phyloP scores from a whole-genome alignment of 768 basidiomycete species.

The Mycena belliarum region DNA sequence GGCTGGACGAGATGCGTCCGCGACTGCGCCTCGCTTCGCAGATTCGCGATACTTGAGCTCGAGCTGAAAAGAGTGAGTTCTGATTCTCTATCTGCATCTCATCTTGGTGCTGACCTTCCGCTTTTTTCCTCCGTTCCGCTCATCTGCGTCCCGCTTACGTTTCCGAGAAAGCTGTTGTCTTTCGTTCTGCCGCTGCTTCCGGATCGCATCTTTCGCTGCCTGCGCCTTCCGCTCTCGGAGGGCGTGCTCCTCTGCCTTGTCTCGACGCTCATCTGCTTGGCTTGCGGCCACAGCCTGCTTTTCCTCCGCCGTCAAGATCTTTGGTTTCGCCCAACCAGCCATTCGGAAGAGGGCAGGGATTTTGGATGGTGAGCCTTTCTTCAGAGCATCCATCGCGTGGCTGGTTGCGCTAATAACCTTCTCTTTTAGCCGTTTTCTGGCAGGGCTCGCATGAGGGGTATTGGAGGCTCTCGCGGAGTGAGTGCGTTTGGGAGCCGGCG shows the following conservation, averaged over 20 bases:
- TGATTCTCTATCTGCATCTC: not conserved
- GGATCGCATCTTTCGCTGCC: not conserved
- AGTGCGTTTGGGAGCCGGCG: not conserved
- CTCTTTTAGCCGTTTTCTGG: slow-evolving; percentile 6
- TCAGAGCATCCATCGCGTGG: not conserved
- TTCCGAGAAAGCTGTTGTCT: slow-evolving; percentile 1
- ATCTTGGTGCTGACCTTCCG: slow-evolving; percentile 1
- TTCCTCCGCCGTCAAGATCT: not conserved
- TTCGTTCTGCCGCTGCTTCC: slow-evolving; percentile 12
- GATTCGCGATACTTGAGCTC: slow-evolving; percentile 1
- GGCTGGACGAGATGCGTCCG: slow-evolving; percentile 12
- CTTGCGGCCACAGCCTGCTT: no score
- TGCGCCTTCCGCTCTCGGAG: not conserved
- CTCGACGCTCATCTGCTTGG: no score
- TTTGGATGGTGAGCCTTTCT: slow-evolving; percentile 6
- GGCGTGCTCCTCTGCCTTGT: no score
- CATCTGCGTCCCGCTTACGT: not conserved
- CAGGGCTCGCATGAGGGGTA: slow-evolving; percentile 6
- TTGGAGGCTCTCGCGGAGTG: not conserved
- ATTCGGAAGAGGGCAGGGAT: not conserved
- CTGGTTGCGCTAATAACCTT: slow-evolving; percentile 5
- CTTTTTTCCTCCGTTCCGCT: not conserved
- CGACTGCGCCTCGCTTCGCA: not conserved
- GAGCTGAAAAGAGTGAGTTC: slow-evolving; percentile 1
- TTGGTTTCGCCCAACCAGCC: slow-evolving; percentile 7